Evolutionary conservation across 805 yeast species (phyloP).

Genomic region (Starmerella vaccinii): DNA sequence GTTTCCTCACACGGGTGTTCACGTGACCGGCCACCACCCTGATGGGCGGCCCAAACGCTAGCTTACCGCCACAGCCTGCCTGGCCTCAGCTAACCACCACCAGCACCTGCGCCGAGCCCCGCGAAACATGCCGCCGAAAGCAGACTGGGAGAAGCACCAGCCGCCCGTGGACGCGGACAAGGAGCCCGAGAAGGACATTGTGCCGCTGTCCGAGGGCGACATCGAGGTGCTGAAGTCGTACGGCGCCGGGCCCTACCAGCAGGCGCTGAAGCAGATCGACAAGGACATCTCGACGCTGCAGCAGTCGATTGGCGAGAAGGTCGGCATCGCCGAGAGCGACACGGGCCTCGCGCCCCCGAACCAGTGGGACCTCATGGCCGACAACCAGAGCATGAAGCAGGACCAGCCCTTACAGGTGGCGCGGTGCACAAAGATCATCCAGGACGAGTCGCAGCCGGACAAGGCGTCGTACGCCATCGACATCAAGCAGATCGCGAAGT

Average conservation of each 20-base stretch:
- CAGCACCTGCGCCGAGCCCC: too few species aligned
- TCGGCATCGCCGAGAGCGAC: slow-evolving; percentile 77
- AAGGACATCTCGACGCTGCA: slow-evolving; percentile 79
- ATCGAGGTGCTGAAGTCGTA: slow-evolving; percentile 94
- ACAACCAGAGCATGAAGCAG: slow-evolving; percentile 80
- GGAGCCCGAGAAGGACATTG: slow-evolving; percentile 49
- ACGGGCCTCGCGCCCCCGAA: slow-evolving; percentile 97
- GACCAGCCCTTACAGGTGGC: slow-evolving; percentile 98
- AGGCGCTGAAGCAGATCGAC: slow-evolving; percentile 68
- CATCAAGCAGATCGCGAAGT: slow-evolving; percentile 95
- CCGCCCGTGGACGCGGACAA: slow-evolving; percentile 59
- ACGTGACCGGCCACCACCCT: too few species aligned
- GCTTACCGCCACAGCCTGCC: too few species aligned
- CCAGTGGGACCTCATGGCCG: slow-evolving; percentile 96
- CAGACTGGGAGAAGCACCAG: slow-evolving; percentile 95
- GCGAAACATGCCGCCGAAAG: slow-evolving; percentile 92
- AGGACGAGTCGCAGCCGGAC: slow-evolving; percentile 44
- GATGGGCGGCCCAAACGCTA: too few species aligned
- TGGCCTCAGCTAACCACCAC: too few species aligned
- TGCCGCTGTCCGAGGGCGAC: slow-evolving; percentile 89
- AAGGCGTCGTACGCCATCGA: slow-evolving; percentile 90
- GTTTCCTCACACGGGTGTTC: too few species aligned
- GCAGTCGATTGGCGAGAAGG: slow-evolving; percentile 80
- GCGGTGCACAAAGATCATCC: slow-evolving; percentile 91
- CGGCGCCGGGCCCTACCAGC: slow-evolving; percentile 94